Percentiles rank a stretch among this genome's conserved stretches.
Evolutionary conservation across 1,284 basidiomycete genomes (phyloP).

Genomic region (Leccinum insolens): DNA sequence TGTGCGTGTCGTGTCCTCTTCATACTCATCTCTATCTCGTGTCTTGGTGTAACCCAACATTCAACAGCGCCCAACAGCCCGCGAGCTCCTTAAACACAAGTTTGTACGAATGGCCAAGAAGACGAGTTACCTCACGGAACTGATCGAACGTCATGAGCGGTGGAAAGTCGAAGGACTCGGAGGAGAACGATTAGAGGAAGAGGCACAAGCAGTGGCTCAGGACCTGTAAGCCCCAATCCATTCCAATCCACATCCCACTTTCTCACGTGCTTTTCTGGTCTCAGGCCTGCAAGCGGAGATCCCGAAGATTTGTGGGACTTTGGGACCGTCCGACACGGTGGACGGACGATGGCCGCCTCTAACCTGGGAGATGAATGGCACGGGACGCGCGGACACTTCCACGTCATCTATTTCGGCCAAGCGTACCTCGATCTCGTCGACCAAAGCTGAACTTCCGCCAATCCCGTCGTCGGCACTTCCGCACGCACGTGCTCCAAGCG

Average conservation of each 20-base stretch:
- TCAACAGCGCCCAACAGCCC: slow-evolving; percentile 85
- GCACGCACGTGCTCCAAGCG: no score
- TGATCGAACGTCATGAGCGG: slow-evolving; percentile 92
- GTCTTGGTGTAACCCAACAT: slow-evolving; percentile 18
- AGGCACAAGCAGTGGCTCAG: slow-evolving; percentile 55
- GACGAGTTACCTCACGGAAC: slow-evolving; percentile 90
- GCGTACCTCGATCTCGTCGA: no score
- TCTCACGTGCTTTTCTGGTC: no score
- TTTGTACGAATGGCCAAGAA: slow-evolving; percentile 96
- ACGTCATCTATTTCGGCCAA: no score
- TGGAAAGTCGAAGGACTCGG: slow-evolving; percentile 91
- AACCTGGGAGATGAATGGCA: no score
- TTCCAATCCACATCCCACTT: slow-evolving; percentile 24
- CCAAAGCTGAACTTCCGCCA: no score
- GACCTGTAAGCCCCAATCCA: slow-evolving; percentile 49
- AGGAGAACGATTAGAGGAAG: background rate
- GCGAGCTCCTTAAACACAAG: slow-evolving; percentile 93
- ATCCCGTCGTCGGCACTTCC: no score
- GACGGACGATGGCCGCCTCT: no score
- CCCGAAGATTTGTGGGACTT: no score
- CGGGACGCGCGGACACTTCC: no score
- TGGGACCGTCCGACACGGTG: no score
- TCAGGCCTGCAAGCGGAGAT: no score
- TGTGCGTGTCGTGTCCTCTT: slow-evolving; percentile 47
- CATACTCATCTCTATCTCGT: slow-evolving; percentile 2